Evolutionary conservation across 2,329 filamentous ascomycete genomes (phyloP).

Genomic region (Monosporascus sp.): DNA sequence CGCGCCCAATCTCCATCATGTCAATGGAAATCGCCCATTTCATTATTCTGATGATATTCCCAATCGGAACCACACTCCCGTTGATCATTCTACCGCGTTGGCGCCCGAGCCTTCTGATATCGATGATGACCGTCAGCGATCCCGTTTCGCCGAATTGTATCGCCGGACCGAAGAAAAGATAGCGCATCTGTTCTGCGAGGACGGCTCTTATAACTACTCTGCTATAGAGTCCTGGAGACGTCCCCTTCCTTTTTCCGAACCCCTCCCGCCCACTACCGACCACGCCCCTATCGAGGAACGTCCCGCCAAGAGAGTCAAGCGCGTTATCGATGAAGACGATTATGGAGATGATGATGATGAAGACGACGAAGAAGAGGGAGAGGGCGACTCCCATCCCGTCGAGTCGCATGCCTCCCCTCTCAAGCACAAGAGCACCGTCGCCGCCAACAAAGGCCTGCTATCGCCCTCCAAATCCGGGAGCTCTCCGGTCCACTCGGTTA

Average conservation of each 20-base stretch:
- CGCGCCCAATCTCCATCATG: slow-evolving; percentile 47
- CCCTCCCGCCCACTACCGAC: slow-evolving; percentile 52
- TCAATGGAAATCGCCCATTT: slow-evolving; percentile 43
- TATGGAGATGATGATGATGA: slow-evolving; percentile 79
- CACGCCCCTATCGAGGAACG: slow-evolving; percentile 54
- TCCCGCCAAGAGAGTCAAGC: slow-evolving; percentile 67
- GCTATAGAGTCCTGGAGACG: slow-evolving; percentile 49
- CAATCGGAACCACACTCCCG: slow-evolving; percentile 44
- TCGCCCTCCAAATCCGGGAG: slow-evolving; percentile 67
- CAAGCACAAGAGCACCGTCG: slow-evolving; percentile 44
- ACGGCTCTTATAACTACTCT: slow-evolving; percentile 46
- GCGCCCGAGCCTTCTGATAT: slow-evolving; percentile 59
- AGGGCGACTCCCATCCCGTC: slow-evolving; percentile 38
- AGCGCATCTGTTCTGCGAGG: slow-evolving; percentile 62
- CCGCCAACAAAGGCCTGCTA: slow-evolving; percentile 53
- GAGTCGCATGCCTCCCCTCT: slow-evolving; percentile 45
- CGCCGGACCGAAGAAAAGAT: slow-evolving; percentile 72
- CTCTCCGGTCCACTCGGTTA: slow-evolving; percentile 57
- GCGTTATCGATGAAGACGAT: slow-evolving; percentile 77
- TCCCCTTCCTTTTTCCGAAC: slow-evolving; percentile 32
- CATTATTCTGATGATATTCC: slow-evolving; percentile 57
- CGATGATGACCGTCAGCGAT: slow-evolving; percentile 66
- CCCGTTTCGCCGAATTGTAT: slow-evolving; percentile 73
- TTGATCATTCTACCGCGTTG: slow-evolving; percentile 43
- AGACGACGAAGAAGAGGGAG: slow-evolving; percentile 56